Evolutionary conservation across 257 asterid genomes (phyloP).

Genomic region (Penstemon davidsonii): DNA sequence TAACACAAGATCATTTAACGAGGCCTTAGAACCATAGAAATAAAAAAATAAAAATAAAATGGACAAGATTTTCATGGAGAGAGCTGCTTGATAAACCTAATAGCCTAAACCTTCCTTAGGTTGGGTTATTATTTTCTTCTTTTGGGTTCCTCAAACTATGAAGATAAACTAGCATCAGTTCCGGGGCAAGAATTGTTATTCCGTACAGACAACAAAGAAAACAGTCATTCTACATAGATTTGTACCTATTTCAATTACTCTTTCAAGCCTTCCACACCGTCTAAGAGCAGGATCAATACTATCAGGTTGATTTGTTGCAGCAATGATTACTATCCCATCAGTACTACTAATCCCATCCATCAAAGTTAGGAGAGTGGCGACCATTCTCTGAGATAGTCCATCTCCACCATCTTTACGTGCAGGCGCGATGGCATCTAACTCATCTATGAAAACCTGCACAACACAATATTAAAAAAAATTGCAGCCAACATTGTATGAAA

Average conservation of each 20-base stretch:
- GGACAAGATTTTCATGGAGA: not conserved
- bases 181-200: not conserved
- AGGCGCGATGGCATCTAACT: no score
- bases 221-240: not conserved
- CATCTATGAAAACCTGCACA: no score
- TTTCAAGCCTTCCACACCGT: slow-evolving; percentile 93
- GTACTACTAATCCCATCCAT: no score
- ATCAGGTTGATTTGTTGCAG: no score
- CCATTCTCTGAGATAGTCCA: no score
- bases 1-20: not conserved
- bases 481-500: slow-evolving; percentile 16
- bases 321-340: no score
- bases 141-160: not conserved
- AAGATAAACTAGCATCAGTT: not conserved
- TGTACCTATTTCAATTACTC: slow-evolving; percentile 94
- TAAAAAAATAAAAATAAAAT: no score
- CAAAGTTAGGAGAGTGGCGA: no score
- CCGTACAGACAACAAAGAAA: not conserved
- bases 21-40: not conserved
- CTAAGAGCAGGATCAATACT: slow-evolving; percentile 92
- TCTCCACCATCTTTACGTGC: no score
- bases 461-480: slow-evolving; percentile 23
- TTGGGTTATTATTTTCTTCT: not conserved
- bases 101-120: not conserved
- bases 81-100: not conserved